Conservation (phyloP, 139 green algal genomes). For the Astrephomene gubernaculifera region DNA sequence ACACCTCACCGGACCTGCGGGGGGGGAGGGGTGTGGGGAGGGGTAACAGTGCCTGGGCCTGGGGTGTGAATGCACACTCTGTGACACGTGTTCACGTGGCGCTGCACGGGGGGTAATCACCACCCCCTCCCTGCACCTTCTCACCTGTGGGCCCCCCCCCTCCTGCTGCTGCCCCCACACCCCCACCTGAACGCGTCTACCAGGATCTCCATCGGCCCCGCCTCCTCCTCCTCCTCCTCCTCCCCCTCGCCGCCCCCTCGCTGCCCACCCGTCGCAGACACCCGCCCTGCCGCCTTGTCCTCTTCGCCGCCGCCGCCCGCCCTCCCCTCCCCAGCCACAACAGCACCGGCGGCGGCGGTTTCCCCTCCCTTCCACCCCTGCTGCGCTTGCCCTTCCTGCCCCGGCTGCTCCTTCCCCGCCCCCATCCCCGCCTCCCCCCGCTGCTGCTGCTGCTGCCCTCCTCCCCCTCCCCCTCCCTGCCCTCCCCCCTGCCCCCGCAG, state of each 20-base stretch:
- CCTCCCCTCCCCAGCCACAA: not conserved
- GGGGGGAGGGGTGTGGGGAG: not conserved
- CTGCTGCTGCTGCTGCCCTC: not conserved
- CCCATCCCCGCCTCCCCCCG: not conserved
- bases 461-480: not conserved
- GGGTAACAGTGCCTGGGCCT: not conserved
- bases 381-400: not conserved
- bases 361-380: not conserved
- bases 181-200: constrained; percentile 45
- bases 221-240: constrained; percentile 36
- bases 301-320: not conserved
- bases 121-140: not conserved
- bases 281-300: not conserved
- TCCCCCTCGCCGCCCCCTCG: not conserved
- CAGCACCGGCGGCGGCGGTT: not conserved
- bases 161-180: not conserved
- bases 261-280: not conserved
- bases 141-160: not conserved
- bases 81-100: not conserved
- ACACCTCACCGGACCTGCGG: constrained; percentile 56
- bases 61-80: not conserved
- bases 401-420: not conserved
- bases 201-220: constrained; percentile 40
- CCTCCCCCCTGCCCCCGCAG: constrained; percentile 23
- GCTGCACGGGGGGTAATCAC: not conserved